phyloP scores from a whole-genome alignment of 2,329 filamentous ascomycete genomes.

The Mariannaea sp. region DNA sequence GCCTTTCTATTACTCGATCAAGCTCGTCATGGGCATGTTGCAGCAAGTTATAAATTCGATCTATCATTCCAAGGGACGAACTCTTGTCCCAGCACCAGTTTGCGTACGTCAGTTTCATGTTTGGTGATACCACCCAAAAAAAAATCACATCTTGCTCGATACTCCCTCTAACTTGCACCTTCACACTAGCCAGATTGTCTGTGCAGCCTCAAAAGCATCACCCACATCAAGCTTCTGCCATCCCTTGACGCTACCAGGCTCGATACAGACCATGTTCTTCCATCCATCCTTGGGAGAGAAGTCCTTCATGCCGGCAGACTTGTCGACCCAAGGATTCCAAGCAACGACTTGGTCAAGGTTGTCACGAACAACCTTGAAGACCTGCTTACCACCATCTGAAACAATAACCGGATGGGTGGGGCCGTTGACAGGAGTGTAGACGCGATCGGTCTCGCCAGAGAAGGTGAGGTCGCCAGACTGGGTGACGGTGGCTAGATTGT shows the following conservation, averaged over 20 bases:
- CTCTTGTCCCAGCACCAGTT: conserved; percentile 1
- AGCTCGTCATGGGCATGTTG: not conserved
- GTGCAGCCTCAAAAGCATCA: conserved; percentile 66
- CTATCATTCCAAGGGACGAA: not conserved
- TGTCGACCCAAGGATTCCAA: conserved; percentile 96
- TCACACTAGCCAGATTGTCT: conserved; percentile 55
- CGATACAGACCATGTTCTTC: conserved; percentile 92
- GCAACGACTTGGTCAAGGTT: conserved; percentile 88
- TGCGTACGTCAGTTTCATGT: conserved; percentile 1
- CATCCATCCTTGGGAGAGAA: conserved; percentile 89
- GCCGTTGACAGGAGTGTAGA: conserved; percentile 75
- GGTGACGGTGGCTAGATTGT: conserved; percentile 66
- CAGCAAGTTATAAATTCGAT: not conserved
- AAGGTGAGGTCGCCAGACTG: conserved; percentile 70
- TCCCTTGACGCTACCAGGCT: conserved; percentile 80
- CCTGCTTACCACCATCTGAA: conserved; percentile 63
- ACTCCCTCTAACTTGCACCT: not conserved
- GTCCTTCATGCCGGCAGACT: conserved; percentile 80
- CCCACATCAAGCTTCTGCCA: conserved; percentile 88
- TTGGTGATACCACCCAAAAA: not conserved
- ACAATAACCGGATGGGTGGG: conserved; percentile 64
- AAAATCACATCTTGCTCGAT: conserved; percentile 11
- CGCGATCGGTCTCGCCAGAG: conserved; percentile 80
- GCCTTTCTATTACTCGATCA: conserved; percentile 12
- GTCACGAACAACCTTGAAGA: conserved; percentile 79